Evolutionary conservation across 805 yeast species (phyloP), one percentile per base, ranked within the genome.

Genomic region (Sungouiella blattae): DNA sequence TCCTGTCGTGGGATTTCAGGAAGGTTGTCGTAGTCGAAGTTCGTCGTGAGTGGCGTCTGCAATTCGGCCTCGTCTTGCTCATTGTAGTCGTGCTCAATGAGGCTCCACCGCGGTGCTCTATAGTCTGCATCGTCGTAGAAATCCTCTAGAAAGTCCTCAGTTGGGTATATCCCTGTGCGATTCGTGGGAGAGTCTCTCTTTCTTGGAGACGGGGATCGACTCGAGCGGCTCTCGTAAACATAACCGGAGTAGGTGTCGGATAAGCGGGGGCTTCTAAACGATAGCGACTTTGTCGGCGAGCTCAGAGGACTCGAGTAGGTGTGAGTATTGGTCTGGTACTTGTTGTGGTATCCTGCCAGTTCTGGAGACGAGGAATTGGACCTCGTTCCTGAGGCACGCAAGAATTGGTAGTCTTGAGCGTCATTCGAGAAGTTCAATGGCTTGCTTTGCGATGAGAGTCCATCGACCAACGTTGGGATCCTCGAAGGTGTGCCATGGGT

Each of bases 11-110:
- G 69, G 6, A 64, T 45, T 20, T 63, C 67, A 0, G 69, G 70
- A 13, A 64, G 41, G 6, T 49, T 52, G 2, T 65, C 56, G 36
- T 59, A 63, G 43, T 64, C 68, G 44, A 64, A 63, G 34, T 56
- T 46, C 13, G 37, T 46, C 15, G 52, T 38, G 6, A 35, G 49
- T 3, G 60, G 59, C 4, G 63, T 52, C 29, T 53, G 32, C 20
- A 44, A 40, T 12, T 40, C 44, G 24, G 44, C 44, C 34, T 36
- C 32, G 24, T 35, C 40, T n/a, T n/a, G n/a, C 30, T 46, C 38
- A 28, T 40, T 47, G 26, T 33, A 23, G 20, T 41, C 47, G 22
- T 37, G 40, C 13, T 49, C 57, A 5, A 44, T 36, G 18, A 41
- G 29, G 15, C 50, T 50, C 46, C 49, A 39, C 22, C 44, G 28